Conservation (phyloP, 225 moss, liverwort and hornwort species). For the Physcomitrellopsis africana region DNA sequence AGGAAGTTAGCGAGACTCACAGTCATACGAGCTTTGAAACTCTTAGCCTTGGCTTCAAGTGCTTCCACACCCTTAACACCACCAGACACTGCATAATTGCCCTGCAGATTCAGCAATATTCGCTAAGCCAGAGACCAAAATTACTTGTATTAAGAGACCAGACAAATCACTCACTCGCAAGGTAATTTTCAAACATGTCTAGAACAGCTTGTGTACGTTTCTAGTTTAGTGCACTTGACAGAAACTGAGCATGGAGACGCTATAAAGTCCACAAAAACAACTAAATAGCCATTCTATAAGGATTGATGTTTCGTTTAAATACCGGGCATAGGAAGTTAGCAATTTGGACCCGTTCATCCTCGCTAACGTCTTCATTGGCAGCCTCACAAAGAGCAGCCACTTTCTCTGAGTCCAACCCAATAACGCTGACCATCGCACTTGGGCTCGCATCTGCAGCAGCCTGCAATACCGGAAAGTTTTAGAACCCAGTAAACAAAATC, state of each 20-base stretch:
- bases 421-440: slow-evolving; percentile 97
- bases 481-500: slow-evolving; percentile 12
- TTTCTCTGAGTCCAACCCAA: slow-evolving; percentile 84
- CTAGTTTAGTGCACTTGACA: slow-evolving; percentile 5
- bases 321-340: slow-evolving; percentile 96
- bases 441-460: slow-evolving; percentile 95
- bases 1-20: slow-evolving; percentile 45
- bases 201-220: slow-evolving; percentile 12
- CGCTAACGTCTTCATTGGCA: slow-evolving; percentile 89
- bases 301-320: slow-evolving; percentile 15
- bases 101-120: slow-evolving; percentile 49
- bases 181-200: slow-evolving; percentile 5
- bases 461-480: slow-evolving; percentile 44
- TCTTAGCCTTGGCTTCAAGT: slow-evolving; percentile 91
- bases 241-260: slow-evolving; percentile 7
- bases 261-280: slow-evolving; percentile 9
- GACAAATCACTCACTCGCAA: slow-evolving; percentile 10
- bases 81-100: slow-evolving; percentile 98
- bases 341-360: slow-evolving; percentile 89
- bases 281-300: neutral
- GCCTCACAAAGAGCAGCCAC: slow-evolving; percentile 90
- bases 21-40: slow-evolving; percentile 98
- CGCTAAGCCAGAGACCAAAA: slow-evolving; percentile 24
- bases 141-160: slow-evolving; percentile 1
- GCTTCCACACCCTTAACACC: slow-evolving; percentile 96